Base-by-base conservation (phyloP, 2,329 filamentous ascomycete genomes). In the Scytalidium lignicola region DNA sequence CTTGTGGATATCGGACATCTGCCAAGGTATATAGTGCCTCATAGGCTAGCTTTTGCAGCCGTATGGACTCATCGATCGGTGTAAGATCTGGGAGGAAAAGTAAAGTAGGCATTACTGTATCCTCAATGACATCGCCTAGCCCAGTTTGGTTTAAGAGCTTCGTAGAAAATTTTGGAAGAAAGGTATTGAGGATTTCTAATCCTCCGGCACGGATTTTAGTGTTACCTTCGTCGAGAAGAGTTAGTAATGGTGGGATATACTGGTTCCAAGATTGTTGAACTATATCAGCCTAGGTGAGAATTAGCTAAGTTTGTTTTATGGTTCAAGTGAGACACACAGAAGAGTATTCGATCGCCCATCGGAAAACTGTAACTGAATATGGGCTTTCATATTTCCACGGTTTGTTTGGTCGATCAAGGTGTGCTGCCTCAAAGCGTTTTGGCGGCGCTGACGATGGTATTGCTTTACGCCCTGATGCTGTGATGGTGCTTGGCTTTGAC, bases 81-180 rank as follows among this genome's bases (percentile, higher is more conserved):
- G 89, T 96, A 40, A 95, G 71, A 12, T 76, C 81, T 0, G 92
- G 91, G 5, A 96, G 74, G 58, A 83, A 88, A 7, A 85, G 75
- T n/a, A 96, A 75, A 29, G 83, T 82, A 1, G 89, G 87, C 55
- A 84, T 76, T 2, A 89, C 67, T 2, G 83, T 79, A 18, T 89
- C 79, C 59, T 85, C 78, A 52, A 92, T 85, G 21, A 92, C 77
- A 13, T 75, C 69, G 19, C 76, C 78, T 7, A 92, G 78, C 1
- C 87, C 86, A 0, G 82, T 87, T 42, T 74, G 73, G 12, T 65
- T 65, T 41, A 91, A 73, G 2, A 85, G 71, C 3, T 66, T 61
- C 1, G 68, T 54, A 0, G 80, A 75, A 41, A 80, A 79, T 45
- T 70, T 74, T 10, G 63, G 53, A 37, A 90, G 72, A 50, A 92